Evolutionary conservation across 495 filamentous ascomycete genomes (phyloP).

Genomic region (Penicillium goetzii): DNA sequence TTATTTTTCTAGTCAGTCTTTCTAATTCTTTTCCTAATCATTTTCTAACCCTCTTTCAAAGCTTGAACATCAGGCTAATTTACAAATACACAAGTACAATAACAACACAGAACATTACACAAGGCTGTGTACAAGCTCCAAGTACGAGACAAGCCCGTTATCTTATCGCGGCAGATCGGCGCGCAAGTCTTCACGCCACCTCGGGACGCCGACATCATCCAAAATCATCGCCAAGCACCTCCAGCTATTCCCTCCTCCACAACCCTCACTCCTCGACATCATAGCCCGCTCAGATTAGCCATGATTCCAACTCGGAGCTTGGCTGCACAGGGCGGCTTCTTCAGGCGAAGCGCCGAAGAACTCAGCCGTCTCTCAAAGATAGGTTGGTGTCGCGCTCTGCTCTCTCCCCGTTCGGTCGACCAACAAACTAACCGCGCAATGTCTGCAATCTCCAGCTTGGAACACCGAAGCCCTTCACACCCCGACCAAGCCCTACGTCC

Average conservation of each 20-base stretch:
- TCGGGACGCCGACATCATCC: constrained; percentile 21
- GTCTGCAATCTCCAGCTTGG: constrained; percentile 40
- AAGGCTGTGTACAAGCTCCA: not conserved
- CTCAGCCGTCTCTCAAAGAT: constrained; percentile 61
- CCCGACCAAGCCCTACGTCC: constrained; percentile 52
- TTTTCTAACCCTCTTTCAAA: not conserved
- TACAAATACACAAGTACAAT: not conserved
- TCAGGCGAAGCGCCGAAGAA: constrained; percentile 67
- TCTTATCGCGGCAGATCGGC: constrained; percentile 30
- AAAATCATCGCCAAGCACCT: constrained; percentile 8
- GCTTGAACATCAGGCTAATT: not conserved
- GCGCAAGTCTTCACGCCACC: constrained; percentile 21
- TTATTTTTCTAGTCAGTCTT: not conserved
- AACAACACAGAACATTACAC: not conserved
- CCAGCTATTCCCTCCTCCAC: constrained; percentile 7
- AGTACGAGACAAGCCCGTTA: not conserved
- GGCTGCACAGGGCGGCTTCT: constrained; percentile 56
- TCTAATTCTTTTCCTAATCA: not conserved
- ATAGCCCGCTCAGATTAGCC: constrained; percentile 1
- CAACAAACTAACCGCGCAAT: constrained; percentile 17
- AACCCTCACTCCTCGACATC: not conserved
- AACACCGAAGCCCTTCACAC: constrained; percentile 53
- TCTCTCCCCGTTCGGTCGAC: constrained; percentile 7
- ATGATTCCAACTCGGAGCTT: constrained; percentile 58
- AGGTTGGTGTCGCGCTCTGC: constrained; percentile 45